Evolutionary conservation across 306 rosid species (phyloP).

Genomic region (Purshia tridentata): DNA sequence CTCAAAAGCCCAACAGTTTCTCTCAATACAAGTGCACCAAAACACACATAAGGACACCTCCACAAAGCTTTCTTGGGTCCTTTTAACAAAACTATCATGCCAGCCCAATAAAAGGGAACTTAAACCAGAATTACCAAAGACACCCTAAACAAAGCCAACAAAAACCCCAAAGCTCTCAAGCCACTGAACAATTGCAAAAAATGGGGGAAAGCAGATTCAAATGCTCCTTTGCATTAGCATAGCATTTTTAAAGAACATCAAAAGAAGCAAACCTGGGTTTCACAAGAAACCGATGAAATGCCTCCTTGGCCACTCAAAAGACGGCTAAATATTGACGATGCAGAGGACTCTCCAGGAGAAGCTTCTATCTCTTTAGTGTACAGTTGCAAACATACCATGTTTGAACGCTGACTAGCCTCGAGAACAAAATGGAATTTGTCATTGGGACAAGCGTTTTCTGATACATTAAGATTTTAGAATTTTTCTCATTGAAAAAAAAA

Average conservation of each 20-base stretch:
- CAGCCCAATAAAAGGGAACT: neutral
- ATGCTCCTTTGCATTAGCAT: constrained; percentile 5
- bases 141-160: neutral
- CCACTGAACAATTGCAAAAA: constrained; percentile 3
- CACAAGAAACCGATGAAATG: constrained; percentile 45
- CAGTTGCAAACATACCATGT: constrained; percentile 72
- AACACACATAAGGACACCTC: neutral
- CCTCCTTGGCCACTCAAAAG: constrained; percentile 45
- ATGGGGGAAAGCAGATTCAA: neutral
- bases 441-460: constrained; percentile 74
- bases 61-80: constrained; percentile 1
- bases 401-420: constrained; percentile 94
- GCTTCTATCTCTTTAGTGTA: constrained; percentile 71
- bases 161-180: neutral
- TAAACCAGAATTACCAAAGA: neutral
- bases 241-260: neutral
- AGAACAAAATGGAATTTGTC: constrained; percentile 74
- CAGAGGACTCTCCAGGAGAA: constrained; percentile 80
- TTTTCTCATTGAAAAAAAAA: neutral
- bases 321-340: constrained; percentile 68
- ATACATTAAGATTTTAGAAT: constrained; percentile 47
- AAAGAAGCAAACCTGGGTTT: constrained; percentile 62
- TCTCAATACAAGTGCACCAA: neutral
- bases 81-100: neutral
- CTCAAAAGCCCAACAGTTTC: neutral